phyloP scores from a whole-genome alignment of 768 basidiomycete species.

The Amanita exitialis region DNA sequence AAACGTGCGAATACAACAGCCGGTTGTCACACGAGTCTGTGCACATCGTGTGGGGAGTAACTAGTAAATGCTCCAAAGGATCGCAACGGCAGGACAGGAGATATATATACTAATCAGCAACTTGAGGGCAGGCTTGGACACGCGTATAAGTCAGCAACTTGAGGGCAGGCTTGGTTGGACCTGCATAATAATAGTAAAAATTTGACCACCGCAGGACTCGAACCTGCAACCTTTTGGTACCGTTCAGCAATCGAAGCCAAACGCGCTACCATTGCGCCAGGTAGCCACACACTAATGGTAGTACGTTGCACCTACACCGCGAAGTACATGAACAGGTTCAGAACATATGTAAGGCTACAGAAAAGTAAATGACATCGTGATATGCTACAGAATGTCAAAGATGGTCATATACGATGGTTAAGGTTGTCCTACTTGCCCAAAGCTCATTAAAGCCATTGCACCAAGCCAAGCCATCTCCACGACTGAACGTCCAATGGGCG shows the following conservation, averaged over 20 bases:
- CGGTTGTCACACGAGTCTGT: neutral
- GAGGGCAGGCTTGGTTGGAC: neutral
- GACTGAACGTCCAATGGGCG: conserved; percentile 42
- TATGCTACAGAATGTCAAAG: neutral
- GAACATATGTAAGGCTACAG: neutral
- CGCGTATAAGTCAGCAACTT: neutral
- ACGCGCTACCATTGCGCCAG: conserved; percentile 94
- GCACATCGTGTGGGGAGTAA: neutral
- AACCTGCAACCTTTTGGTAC: conserved; percentile 94
- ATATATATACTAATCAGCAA: neutral
- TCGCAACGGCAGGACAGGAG: neutral
- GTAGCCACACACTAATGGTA: conserved; percentile 35
- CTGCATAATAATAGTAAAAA: conserved; percentile 9
- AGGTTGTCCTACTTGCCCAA: conserved; percentile 18
- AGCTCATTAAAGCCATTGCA: conserved; percentile 41
- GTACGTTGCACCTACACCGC: neutral
- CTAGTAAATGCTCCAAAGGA: neutral
- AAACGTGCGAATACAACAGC: neutral
- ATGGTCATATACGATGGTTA: conserved; percentile 1
- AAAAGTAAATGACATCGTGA: neutral
- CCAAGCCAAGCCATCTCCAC: conserved; percentile 50
- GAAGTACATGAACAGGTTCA: too few species aligned
- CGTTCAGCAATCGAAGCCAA: conserved; percentile 78
- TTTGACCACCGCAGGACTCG: conserved; percentile 89
- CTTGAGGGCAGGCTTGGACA: neutral